phyloP scores from a whole-genome alignment of 2,329 filamentous ascomycete genomes.

The Cyphellophora europaea region DNA sequence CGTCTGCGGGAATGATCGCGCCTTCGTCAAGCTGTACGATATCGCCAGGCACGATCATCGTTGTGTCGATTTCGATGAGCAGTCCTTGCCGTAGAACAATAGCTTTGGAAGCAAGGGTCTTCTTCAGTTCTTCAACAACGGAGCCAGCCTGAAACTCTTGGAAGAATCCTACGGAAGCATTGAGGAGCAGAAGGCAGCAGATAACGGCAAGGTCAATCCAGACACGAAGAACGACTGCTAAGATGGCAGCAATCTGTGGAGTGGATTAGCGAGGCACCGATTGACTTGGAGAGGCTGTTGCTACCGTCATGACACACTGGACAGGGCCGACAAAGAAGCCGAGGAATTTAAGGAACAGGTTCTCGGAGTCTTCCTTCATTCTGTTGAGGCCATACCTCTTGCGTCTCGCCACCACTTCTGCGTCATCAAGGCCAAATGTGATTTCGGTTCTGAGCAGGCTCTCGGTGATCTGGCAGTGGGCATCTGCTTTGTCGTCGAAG shows the following conservation, averaged over 20 bases:
- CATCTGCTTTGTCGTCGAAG: slow-evolving; percentile 42
- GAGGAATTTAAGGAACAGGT: slow-evolving; percentile 70
- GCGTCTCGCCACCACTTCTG: slow-evolving; percentile 54
- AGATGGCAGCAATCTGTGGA: slow-evolving; percentile 66
- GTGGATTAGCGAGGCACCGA: slow-evolving; percentile 30
- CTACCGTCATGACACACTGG: slow-evolving; percentile 92
- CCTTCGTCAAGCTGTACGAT: slow-evolving; percentile 85
- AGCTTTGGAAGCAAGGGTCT: slow-evolving; percentile 80
- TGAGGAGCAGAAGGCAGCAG: slow-evolving; percentile 70
- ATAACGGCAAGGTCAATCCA: slow-evolving; percentile 95
- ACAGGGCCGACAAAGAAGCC: slow-evolving; percentile 81
- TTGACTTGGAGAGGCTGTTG: slow-evolving; percentile 3
- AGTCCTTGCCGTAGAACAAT: slow-evolving; percentile 73
- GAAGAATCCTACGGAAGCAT: slow-evolving; percentile 76
- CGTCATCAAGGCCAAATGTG: slow-evolving; percentile 60
- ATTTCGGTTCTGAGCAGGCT: slow-evolving; percentile 71
- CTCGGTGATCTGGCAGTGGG: slow-evolving; percentile 55
- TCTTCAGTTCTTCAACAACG: slow-evolving; percentile 85
- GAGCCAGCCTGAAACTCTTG: slow-evolving; percentile 86
- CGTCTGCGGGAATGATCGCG: slow-evolving; percentile 84
- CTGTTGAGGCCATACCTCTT: slow-evolving; percentile 76
- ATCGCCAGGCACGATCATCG: slow-evolving; percentile 80
- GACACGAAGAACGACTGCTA: slow-evolving; percentile 74
- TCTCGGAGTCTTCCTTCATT: slow-evolving; percentile 88
- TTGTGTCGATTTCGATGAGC: slow-evolving; percentile 69